Evolutionary conservation across 202 grass and related monocot genomes (phyloP).

Genomic region (Setaria viridis): DNA sequence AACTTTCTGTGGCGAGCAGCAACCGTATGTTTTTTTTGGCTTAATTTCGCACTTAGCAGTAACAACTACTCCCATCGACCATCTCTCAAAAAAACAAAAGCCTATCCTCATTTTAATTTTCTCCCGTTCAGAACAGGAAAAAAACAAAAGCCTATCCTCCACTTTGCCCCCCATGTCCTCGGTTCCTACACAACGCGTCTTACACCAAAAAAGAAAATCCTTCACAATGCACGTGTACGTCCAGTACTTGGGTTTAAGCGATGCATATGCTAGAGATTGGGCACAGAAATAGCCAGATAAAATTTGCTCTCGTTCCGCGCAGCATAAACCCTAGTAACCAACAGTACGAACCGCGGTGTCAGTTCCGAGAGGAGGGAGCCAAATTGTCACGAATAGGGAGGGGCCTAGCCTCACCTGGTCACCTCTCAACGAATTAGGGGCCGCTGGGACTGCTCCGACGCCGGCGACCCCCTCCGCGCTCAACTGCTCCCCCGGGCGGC

Average conservation of each 20-base stretch:
- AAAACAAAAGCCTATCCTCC: not conserved
- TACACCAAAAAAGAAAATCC: not conserved
- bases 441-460: not conserved
- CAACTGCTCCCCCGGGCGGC: not conserved
- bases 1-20: not conserved
- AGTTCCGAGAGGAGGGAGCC: not conserved
- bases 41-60: not conserved
- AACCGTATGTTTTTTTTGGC: not conserved
- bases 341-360: not conserved
- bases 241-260: not conserved
- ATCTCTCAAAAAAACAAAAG: too few species aligned
- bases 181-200: not conserved
- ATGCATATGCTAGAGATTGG: not conserved
- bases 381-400: too few species aligned
- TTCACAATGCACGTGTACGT: not conserved
- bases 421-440: not conserved
- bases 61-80: not conserved
- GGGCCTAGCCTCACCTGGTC: not conserved
- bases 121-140: not conserved
- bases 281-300: not conserved
- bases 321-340: conserved; percentile 1
- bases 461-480: not conserved
- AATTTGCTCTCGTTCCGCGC: not conserved
- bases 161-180: not conserved
- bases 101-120: not conserved